Percentiles rank a stretch among this genome's conserved stretches.
Conservation (phyloP, 768 basidiomycete genomes). For the Boletus eberwhitei region DNA sequence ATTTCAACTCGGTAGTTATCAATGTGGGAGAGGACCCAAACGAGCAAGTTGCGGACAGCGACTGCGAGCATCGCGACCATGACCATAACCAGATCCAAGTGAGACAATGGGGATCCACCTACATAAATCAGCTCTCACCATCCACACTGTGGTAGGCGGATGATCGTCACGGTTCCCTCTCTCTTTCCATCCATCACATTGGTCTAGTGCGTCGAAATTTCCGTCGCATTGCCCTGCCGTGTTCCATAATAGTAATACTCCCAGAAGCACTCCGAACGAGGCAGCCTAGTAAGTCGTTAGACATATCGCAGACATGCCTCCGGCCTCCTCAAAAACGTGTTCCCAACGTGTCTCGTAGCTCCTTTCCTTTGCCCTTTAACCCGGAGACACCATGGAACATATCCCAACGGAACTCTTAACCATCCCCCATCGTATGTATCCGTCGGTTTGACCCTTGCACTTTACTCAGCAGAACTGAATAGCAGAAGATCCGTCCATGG, state of each 20-base stretch:
- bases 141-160: conserved; percentile 1
- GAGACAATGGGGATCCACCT: conserved; percentile 5
- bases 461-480: conserved; percentile 3
- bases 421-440: conserved; percentile 22
- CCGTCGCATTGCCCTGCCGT: conserved; percentile 16
- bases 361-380: conserved; percentile 26
- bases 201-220: conserved; percentile 16
- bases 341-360: conserved; percentile 22
- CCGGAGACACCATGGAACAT: conserved; percentile 17
- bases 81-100: neutral
- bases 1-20: neutral
- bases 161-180: neutral
- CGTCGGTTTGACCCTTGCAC: neutral
- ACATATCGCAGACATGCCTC: conserved; percentile 18
- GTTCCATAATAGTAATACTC: conserved; percentile 1
- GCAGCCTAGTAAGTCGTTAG: conserved; percentile 14
- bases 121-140: conserved; percentile 9
- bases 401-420: conserved; percentile 18
- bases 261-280: conserved; percentile 19
- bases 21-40: neutral
- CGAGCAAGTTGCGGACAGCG: neutral
- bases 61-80: neutral
- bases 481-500: conserved; percentile 18
- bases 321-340: conserved; percentile 28
- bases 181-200: conserved; percentile 5